Percentiles rank a stretch among this genome's conserved stretches.
These are phyloP conservation scores for Trapa bicornis DNA, from an alignment of 345 rosid genomes.

Conservation along the genomic window DNA sequence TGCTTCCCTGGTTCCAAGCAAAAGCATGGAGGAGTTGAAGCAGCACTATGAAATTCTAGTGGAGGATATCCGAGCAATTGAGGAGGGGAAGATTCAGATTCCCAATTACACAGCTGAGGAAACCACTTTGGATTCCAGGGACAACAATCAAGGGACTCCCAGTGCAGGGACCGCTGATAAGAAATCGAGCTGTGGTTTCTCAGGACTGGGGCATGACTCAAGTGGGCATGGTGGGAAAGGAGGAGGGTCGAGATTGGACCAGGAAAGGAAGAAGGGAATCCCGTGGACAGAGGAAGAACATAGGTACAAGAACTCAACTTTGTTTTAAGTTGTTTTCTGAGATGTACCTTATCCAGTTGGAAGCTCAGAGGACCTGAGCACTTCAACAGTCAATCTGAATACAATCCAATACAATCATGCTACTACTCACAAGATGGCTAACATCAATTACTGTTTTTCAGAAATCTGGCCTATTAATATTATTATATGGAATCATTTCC, in stretches of 20 bases:
- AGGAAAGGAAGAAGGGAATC: conserved; percentile 80
- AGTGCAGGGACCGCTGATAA: conserved; percentile 20
- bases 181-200: conserved; percentile 27
- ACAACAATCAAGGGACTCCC: conserved; percentile 3
- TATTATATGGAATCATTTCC: neutral
- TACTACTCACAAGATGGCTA: neutral
- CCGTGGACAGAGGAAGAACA: conserved; percentile 99
- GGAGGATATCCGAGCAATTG: conserved; percentile 65
- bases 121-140: conserved; percentile 2
- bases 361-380: too few species aligned
- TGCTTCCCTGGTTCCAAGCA: conserved; percentile 56
- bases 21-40: conserved; percentile 42
- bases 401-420: neutral
- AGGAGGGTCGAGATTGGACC: conserved; percentile 47
- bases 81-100: conserved; percentile 48
- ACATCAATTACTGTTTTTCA: neutral
- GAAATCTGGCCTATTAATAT: neutral
- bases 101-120: conserved; percentile 50
- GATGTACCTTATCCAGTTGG: too few species aligned
- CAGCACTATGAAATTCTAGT: conserved; percentile 44
- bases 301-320: conserved; percentile 27
- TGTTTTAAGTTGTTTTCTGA: neutral
- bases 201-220: conserved; percentile 36
- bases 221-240: conserved; percentile 46
- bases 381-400: neutral